A percentile compares a stretch with the other conserved stretches of the same genome.
Evolutionary conservation across 768 basidiomycete species (phyloP).

Genomic region (Boletus bicolor): DNA sequence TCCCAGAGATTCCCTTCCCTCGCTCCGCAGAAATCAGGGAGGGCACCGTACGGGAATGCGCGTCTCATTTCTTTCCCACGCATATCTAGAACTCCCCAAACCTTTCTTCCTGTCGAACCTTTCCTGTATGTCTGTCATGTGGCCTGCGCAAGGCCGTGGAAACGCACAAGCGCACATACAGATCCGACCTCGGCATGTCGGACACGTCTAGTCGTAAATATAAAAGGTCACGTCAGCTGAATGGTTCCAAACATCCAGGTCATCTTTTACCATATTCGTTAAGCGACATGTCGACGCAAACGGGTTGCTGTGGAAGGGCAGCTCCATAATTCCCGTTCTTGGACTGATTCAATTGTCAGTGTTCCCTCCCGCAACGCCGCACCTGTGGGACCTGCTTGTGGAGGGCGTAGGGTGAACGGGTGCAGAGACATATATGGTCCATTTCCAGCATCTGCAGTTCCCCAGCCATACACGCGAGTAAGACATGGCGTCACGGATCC

Average conservation of each 20-base stretch:
- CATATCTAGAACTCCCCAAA: background rate
- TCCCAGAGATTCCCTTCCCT: slow-evolving; percentile 18
- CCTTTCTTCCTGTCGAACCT: background rate
- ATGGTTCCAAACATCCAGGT: background rate
- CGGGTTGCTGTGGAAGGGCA: slow-evolving; percentile 16
- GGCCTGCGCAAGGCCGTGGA: slow-evolving; percentile 6
- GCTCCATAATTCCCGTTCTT: slow-evolving; percentile 19
- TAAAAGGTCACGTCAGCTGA: background rate
- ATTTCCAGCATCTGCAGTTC: background rate
- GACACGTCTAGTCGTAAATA: background rate
- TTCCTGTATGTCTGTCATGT: slow-evolving; percentile 9
- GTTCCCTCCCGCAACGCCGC: background rate
- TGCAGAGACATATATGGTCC: background rate
- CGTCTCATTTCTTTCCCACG: background rate
- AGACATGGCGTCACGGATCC: slow-evolving; percentile 9
- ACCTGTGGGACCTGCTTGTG: slow-evolving; percentile 6
- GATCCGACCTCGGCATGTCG: slow-evolving; percentile 7
- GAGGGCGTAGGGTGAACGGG: slow-evolving; percentile 19
- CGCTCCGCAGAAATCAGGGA: slow-evolving; percentile 13
- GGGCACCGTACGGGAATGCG: slow-evolving; percentile 5
- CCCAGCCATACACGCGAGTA: slow-evolving; percentile 2
- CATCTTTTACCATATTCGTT: slow-evolving; percentile 15
- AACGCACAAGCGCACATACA: background rate
- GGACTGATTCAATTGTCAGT: background rate
- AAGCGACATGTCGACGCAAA: slow-evolving; percentile 13